Base-by-base conservation (phyloP, 176 grass and related monocot genomes). In the Oryza glaberrima region DNA sequence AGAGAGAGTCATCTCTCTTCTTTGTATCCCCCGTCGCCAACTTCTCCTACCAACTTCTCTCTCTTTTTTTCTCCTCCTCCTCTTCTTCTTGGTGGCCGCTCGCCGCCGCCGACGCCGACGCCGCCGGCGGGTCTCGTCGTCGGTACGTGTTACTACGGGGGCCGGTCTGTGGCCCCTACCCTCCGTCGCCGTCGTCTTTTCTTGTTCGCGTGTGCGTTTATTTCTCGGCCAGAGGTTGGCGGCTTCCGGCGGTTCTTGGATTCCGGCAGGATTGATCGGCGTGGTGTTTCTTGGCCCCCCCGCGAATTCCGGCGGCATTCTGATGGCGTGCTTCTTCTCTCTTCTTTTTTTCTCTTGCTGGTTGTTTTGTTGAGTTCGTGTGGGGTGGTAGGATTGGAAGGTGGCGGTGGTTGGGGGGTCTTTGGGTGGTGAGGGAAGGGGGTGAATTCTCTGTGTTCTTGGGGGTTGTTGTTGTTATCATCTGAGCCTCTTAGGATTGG, bases 1-100 rank as follows among this genome's bases (percentile, higher is more conserved):
- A 40, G 91, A 3, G 22, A 7, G 54, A 94, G 82, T 72, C 87
- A 87, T 79, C 94, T 41, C 40, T 79, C 94, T 74, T 89, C 92
- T 84, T 97, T 88, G 82, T 91, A 85, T 88, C 87, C 85, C 88
- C 43, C 43, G 43, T 86, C 82, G 84, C 72, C 93, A 90, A 84
- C 92, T 89, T 89, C 81, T 85, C 60, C 73, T 48, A 76, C 84
- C 94, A 92, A 94, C 91, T 94, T 58, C 52, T 58, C 48, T 17
- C 4, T 52, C 13, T 9, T 0, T 86, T 52, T 48, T 61, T 56
- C 34, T 26, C 38, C 67, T 35, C 4, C 7, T 60, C 74, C 2
- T 60, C 74, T 17, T 44, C 74, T 61, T 63, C 13, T 17, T 15
- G 19, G 36, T 6, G 16, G 52, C 17, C 52, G 52, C 52, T 32